These are phyloP conservation scores for Trifolium pratense DNA, from an alignment of 306 rosid species.

Conservation along the genomic window DNA sequence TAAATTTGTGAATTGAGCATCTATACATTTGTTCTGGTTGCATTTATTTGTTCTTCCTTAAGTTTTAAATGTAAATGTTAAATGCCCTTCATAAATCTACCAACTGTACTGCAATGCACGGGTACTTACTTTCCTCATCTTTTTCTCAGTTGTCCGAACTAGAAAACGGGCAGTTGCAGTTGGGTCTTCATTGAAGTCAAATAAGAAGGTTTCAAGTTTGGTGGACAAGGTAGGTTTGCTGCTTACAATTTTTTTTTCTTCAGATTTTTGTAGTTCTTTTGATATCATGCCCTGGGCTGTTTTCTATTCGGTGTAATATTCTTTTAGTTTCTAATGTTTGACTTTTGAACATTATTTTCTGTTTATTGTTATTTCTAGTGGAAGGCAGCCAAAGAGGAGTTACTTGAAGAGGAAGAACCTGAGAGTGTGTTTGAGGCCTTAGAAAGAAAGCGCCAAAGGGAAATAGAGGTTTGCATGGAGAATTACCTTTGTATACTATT, in stretches of 20 bases:
- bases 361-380: constrained; percentile 58
- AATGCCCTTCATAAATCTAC: constrained; percentile 14
- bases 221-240: constrained; percentile 72
- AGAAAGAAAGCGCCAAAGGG: constrained; percentile 89
- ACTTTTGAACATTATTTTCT: constrained; percentile 7
- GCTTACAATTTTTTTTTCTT: neutral
- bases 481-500: neutral
- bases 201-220: constrained; percentile 90
- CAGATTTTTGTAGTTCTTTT: neutral
- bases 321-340: constrained; percentile 30
- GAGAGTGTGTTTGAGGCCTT: constrained; percentile 68
- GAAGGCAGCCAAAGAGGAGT: constrained; percentile 98
- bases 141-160: constrained; percentile 57
- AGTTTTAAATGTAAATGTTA: constrained; percentile 25
- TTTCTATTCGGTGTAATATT: constrained; percentile 2
- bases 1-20: neutral
- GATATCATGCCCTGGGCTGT: neutral
- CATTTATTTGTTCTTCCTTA: constrained; percentile 7
- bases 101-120: neutral
- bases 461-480: constrained; percentile 71
- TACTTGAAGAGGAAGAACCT: constrained; percentile 93
- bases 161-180: constrained; percentile 75
- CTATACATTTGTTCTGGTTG: neutral
- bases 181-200: constrained; percentile 85
- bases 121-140: constrained; percentile 34